Evolutionary conservation across 148 eudicot species (phyloP).

Genomic region (Simmondsia chinensis): DNA sequence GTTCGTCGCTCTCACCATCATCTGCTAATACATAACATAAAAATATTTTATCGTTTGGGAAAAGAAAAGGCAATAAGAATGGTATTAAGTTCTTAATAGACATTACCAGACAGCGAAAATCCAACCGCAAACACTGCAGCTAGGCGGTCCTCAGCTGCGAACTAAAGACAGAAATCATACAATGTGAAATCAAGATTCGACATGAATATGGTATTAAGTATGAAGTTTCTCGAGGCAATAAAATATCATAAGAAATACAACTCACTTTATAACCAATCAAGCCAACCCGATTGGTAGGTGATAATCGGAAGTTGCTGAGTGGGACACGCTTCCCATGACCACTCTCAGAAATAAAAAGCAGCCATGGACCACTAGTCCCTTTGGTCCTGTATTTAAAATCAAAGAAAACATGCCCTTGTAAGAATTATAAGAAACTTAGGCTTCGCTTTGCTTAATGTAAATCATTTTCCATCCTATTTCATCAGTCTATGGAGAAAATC

Average conservation of each 20-base stretch:
- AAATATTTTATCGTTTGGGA: conserved; percentile 3
- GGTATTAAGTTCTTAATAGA: background rate
- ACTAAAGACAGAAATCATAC: conserved; percentile 25
- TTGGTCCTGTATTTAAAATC: conserved; percentile 30
- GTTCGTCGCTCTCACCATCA: conserved; percentile 97
- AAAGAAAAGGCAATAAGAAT: background rate
- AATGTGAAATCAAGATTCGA: background rate
- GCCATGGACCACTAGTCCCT: conserved; percentile 63
- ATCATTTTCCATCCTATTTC: too few relatives aligned
- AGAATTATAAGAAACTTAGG: too few relatives aligned
- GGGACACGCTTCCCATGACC: conserved; percentile 96
- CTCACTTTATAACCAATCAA: conserved; percentile 83
- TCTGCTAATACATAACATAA: conserved; percentile 28
- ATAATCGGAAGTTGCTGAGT: conserved; percentile 66
- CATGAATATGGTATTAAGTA: too few relatives aligned
- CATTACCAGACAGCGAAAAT: conserved; percentile 68
- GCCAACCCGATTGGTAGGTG: conserved; percentile 67
- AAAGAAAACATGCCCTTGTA: too few relatives aligned
- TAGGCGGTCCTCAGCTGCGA: conserved; percentile 76
- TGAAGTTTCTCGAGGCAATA: background rate
- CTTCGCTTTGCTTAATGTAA: too few relatives aligned
- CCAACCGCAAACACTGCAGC: conserved; percentile 95
- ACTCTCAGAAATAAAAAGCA: conserved; percentile 85
- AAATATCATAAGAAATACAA: background rate
- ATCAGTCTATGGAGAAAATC: too few relatives aligned